Evolutionary conservation across 495 filamentous ascomycete species (phyloP).

Genomic region (Aspergillus sparsus): DNA sequence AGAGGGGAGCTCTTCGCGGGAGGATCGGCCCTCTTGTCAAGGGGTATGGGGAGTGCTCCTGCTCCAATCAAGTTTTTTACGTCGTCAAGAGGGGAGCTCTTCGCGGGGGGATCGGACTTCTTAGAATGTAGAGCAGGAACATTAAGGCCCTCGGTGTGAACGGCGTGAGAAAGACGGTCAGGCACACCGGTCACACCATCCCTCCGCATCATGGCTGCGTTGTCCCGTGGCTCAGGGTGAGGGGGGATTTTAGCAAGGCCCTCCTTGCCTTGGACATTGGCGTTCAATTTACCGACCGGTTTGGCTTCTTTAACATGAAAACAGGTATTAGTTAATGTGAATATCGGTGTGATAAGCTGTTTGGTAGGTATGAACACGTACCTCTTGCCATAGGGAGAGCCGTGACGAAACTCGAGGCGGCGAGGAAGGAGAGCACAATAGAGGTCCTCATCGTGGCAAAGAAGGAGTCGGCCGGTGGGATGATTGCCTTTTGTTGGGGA

Average conservation of each 20-base stretch:
- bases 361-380: constrained; percentile 1
- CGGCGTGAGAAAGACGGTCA: too few relatives aligned
- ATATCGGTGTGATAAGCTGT: neutral
- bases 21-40: neutral
- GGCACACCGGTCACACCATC: too few relatives aligned
- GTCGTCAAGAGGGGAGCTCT: too few relatives aligned
- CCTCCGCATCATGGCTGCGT: too few relatives aligned
- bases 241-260: neutral
- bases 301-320: neutral
- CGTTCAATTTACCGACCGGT: neutral
- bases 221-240: too few relatives aligned
- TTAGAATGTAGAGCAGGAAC: too few relatives aligned
- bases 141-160: too few relatives aligned
- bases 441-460: constrained; percentile 7
- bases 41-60: neutral
- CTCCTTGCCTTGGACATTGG: neutral
- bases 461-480: neutral
- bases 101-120: too few relatives aligned
- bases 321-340: neutral
- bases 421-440: constrained; percentile 6
- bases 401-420: constrained; percentile 5
- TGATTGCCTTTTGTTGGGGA: neutral
- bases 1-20: neutral
- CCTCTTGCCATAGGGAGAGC: neutral
- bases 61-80: too few relatives aligned